Evolutionary conservation across 208 protist species (phyloP).

Genomic region (Trypanosoma cruzi): DNA sequence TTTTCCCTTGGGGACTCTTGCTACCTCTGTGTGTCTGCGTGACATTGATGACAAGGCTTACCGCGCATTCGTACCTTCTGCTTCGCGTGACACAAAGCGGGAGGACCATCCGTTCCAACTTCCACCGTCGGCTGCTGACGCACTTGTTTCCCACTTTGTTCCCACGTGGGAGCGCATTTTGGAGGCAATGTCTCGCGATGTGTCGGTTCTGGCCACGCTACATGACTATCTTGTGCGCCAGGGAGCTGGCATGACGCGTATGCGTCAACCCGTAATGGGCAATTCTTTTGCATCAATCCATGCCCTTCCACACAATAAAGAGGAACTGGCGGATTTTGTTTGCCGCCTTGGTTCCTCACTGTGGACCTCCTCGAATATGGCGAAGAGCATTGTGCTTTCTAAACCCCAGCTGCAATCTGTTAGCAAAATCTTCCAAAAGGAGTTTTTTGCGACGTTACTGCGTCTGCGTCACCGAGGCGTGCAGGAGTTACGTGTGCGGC

Average conservation of each 20-base stretch:
- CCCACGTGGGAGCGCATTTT: conserved; percentile 54
- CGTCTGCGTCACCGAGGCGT: conserved; percentile 32
- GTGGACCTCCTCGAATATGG: conserved; percentile 28
- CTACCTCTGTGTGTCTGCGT: conserved; percentile 31
- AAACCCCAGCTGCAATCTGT: conserved; percentile 26
- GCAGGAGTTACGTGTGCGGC: conserved; percentile 51
- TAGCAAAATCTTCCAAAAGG: conserved; percentile 16
- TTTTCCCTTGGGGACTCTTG: conserved; percentile 38
- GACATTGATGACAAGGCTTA: conserved; percentile 25
- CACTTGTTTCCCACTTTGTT: conserved; percentile 39
- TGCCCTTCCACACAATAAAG: conserved; percentile 12
- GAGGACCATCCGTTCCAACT: conserved; percentile 47
- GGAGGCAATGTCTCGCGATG: conserved; percentile 31
- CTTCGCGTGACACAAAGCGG: conserved; percentile 34
- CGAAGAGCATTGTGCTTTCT: conserved; percentile 30
- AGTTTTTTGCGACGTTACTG: conserved; percentile 28
- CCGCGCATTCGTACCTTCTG: conserved; percentile 40
- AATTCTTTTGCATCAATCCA: conserved; percentile 38
- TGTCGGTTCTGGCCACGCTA: conserved; percentile 32
- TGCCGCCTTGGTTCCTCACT: conserved; percentile 60
- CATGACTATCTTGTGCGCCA: conserved; percentile 29
- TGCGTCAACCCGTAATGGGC: neutral
- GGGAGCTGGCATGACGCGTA: neutral
- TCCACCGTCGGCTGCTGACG: conserved; percentile 57
- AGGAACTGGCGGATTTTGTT: conserved; percentile 63